phyloP scores from a whole-genome alignment of 805 yeast genomes.

The Lipomyces kockii region DNA sequence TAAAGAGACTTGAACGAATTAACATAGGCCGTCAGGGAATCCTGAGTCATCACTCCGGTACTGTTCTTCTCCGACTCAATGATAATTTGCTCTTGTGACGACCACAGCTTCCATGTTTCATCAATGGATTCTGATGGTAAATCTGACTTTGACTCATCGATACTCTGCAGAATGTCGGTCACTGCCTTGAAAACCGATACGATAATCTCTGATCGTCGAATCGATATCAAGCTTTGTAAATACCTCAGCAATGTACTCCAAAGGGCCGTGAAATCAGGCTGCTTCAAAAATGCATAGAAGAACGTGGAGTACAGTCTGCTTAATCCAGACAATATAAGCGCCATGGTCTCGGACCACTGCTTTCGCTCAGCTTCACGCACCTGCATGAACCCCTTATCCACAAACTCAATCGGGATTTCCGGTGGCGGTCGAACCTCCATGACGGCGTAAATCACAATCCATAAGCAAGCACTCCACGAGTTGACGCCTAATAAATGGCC shows the following conservation, averaged over 20 bases:
- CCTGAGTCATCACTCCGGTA: constrained; percentile 48
- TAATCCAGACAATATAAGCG: constrained; percentile 67
- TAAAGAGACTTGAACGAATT: constrained; percentile 59
- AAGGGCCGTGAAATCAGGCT: constrained; percentile 43
- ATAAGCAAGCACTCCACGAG: constrained; percentile 69
- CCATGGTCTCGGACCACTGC: constrained; percentile 65
- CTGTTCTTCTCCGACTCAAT: constrained; percentile 45
- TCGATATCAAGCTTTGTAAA: constrained; percentile 50
- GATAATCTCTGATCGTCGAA: constrained; percentile 59
- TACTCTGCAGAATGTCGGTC: constrained; percentile 51
- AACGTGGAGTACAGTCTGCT: constrained; percentile 63
- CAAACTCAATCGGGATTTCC: constrained; percentile 19
- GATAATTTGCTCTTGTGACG: constrained; percentile 41
- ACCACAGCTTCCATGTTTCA: constrained; percentile 49
- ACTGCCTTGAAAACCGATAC: constrained; percentile 60
- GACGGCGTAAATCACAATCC: constrained; percentile 59
- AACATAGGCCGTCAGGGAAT: constrained; percentile 60
- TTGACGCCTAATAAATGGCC: constrained; percentile 56
- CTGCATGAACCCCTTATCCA: constrained; percentile 35
- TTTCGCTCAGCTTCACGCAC: constrained; percentile 41
- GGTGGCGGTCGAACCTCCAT: constrained; percentile 40
- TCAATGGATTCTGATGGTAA: constrained; percentile 29
- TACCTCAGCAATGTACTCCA: constrained; percentile 66
- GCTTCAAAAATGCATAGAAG: constrained; percentile 47
- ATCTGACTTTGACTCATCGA: constrained; percentile 19